Evolutionary conservation across 83 land plant genomes (phyloP).

Genomic region (Picea mariana): DNA sequence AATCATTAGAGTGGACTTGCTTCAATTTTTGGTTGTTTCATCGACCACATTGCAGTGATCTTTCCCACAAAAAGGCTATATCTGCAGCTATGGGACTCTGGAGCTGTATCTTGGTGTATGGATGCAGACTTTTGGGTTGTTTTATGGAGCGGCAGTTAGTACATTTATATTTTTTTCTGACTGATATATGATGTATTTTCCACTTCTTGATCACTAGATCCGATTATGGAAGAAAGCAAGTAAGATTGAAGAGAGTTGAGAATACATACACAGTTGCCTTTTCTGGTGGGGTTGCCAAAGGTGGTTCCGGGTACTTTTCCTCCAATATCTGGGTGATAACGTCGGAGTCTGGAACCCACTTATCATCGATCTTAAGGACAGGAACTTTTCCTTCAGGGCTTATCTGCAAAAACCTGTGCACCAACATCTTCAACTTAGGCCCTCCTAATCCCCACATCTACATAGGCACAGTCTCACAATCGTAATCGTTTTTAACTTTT

Average conservation of each 20-base stretch:
- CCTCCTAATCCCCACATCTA: not conserved
- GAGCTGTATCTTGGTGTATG: not conserved
- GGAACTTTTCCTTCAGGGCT: constrained; percentile 93
- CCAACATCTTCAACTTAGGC: constrained; percentile 4
- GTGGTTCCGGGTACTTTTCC: constrained; percentile 78
- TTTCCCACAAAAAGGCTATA: too few relatives aligned
- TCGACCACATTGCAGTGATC: too few relatives aligned
- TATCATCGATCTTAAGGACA: constrained; percentile 64
- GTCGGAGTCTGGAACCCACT: constrained; percentile 95
- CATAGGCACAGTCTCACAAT: not conserved
- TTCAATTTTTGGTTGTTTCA: too few relatives aligned
- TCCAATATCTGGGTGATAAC: constrained; percentile 76
- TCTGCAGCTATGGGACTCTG: constrained; percentile 28
- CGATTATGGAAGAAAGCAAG: not conserved
- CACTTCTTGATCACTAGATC: too few relatives aligned
- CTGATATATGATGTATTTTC: too few relatives aligned
- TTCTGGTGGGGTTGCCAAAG: constrained; percentile 71
- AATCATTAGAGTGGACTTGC: too few relatives aligned
- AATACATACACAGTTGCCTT: constrained; percentile 54
- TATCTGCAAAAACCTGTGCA: constrained; percentile 68
- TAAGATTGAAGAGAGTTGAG: not conserved
- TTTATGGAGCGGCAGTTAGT: too few relatives aligned
- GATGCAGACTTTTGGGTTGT: too few relatives aligned
- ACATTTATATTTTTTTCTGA: too few relatives aligned
- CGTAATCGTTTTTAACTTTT: not conserved